Percentiles rank a stretch among this genome's conserved stretches.
Evolutionary conservation across 2,329 filamentous ascomycete species (phyloP).

Genomic region (Ophiostoma quercus): DNA sequence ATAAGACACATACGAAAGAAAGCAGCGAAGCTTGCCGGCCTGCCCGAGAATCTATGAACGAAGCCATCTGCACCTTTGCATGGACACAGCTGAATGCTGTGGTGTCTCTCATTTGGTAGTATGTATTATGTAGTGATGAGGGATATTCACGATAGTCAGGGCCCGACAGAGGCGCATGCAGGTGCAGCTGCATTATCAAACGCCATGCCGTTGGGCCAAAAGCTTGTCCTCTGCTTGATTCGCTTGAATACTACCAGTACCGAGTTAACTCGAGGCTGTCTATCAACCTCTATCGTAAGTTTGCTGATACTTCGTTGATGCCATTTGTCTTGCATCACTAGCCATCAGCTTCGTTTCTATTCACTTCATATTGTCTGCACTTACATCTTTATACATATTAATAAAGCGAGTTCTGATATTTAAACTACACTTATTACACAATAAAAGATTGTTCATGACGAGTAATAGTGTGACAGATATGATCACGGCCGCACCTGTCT

Average conservation of each 20-base stretch:
- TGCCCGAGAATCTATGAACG: neutral
- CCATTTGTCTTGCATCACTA: neutral
- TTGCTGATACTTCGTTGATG: neutral
- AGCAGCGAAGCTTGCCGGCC: neutral
- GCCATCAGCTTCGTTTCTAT: too few relatives aligned
- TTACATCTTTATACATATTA: too few relatives aligned
- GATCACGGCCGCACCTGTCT: too few relatives aligned
- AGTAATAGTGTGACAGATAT: too few relatives aligned
- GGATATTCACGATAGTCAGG: slow-evolving; percentile 3
- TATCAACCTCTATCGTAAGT: neutral
- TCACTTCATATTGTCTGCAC: too few relatives aligned
- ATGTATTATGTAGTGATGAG: neutral
- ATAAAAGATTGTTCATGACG: too few relatives aligned
- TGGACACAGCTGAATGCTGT: too few relatives aligned
- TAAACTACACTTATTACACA: too few relatives aligned
- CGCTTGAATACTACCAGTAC: too few relatives aligned
- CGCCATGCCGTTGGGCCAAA: neutral
- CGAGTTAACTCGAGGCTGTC: neutral
- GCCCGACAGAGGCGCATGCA: neutral
- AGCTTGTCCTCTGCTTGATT: neutral
- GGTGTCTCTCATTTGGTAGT: too few relatives aligned
- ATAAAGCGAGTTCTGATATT: too few relatives aligned
- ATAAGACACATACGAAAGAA: neutral
- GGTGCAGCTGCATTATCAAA: neutral
- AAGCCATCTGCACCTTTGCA: too few relatives aligned